Conservation (phyloP, 2,329 filamentous ascomycete genomes). For the Botrytis porri region DNA sequence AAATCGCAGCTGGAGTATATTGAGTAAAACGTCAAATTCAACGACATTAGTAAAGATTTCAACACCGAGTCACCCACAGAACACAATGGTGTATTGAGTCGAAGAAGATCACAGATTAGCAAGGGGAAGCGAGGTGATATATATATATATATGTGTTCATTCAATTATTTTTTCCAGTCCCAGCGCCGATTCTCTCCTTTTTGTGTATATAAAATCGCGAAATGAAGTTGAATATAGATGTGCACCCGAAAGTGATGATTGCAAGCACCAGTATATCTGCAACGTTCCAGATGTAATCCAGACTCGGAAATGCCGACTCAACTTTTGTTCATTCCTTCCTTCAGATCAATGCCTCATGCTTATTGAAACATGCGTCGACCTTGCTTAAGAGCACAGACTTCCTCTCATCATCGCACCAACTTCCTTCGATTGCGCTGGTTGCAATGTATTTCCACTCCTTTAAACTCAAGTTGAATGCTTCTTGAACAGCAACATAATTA, state of each 20-base stretch:
- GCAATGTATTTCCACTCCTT: constrained; percentile 67
- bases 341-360: constrained; percentile 22
- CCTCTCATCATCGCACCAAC: constrained; percentile 64
- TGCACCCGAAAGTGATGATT: background rate
- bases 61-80: background rate
- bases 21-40: background rate
- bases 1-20: background rate
- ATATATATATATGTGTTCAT: background rate
- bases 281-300: background rate
- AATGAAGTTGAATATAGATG: background rate
- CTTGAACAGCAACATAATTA: constrained; percentile 74
- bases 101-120: background rate
- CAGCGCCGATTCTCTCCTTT: background rate
- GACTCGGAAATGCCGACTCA: background rate
- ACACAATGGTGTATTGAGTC: background rate
- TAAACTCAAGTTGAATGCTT: constrained; percentile 60
- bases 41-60: background rate
- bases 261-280: background rate
- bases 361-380: constrained; percentile 41
- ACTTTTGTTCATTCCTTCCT: background rate
- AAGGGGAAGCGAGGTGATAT: background rate
- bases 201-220: background rate
- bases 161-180: background rate
- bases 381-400: constrained; percentile 57
- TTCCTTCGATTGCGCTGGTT: constrained; percentile 59